Evolutionary conservation across 352 stramenopile species (phyloP), one percentile per base, ranked within the genome.

Genomic region (Globisporangium perplexum): DNA sequence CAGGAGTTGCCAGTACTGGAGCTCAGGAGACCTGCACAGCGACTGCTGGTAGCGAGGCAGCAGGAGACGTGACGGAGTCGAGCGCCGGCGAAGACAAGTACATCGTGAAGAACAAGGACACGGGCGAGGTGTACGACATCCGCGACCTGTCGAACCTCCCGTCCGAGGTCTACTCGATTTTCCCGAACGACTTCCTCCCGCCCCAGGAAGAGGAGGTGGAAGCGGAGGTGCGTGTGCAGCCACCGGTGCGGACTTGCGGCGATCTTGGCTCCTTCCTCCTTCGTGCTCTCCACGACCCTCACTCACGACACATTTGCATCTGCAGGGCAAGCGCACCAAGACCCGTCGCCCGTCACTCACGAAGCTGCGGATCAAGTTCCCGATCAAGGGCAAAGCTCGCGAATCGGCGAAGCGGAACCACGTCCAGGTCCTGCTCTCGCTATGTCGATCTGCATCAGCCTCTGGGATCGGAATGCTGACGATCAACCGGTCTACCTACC

Each of bases 21-120:
- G 45, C 24, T 2, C 47, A 20, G 17, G 59, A 60, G 11, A 31
- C 59, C 5, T 12, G 18, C 1, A 38, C 12, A 4, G 31, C 8
- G 15, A 12, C 14, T 12, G 33, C 2, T 18, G 33, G 12, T 39
- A 18, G 33, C 14, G 14, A 35, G 30, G 10, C 30, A 12, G 14
- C 4, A 39, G 52, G 33, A 18, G 6, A 26, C 17, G 48, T 57
- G n/a, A 10, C 49, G 43, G 14, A 59, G 55, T 52, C 23, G 53
- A 14, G 39, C 10, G 55, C 33, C 11, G 47, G 49, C 0, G 65
- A 66, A 22, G 47, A 78, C 47, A 87, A 88, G 44, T 92, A 76
- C 44, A 74, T 86, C 30, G 81, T 90, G 12, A 83, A 83, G 36
- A 92, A 92, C 61, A 86, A 89, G 46, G 81, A 92, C 68, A 92